Evolutionary conservation across 208 protist species (phyloP).

Genomic region (Crithidia fasciculata): DNA sequence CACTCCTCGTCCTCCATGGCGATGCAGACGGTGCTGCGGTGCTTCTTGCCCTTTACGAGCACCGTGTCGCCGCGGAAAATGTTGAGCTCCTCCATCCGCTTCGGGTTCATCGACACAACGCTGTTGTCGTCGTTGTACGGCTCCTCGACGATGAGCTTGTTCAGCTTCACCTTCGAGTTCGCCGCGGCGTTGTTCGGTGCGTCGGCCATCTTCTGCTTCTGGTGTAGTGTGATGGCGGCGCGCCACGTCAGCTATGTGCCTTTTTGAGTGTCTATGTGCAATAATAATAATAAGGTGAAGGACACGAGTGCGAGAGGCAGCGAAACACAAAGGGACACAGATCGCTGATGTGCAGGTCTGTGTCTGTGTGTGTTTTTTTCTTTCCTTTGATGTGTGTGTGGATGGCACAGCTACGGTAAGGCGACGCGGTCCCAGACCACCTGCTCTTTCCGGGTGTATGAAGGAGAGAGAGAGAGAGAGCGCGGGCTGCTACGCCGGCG

Average conservation of each 20-base stretch:
- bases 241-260: not conserved
- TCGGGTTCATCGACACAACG: constrained; percentile 94
- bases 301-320: not conserved
- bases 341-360: too few relatives aligned
- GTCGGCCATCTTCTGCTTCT: constrained; percentile 24
- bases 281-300: not conserved
- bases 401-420: not conserved
- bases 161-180: constrained; percentile 66
- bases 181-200: constrained; percentile 12
- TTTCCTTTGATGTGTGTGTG: not conserved
- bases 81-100: constrained; percentile 97
- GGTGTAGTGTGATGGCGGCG: not conserved
- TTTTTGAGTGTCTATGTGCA: not conserved
- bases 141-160: constrained; percentile 98
- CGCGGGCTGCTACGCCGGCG: too few relatives aligned
- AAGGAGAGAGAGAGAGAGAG: not conserved
- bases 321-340: not conserved
- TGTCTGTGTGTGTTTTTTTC: too few relatives aligned
- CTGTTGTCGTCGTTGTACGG: constrained; percentile 98
- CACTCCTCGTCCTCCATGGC: constrained; percentile 95
- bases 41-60: constrained; percentile 98
- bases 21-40: constrained; percentile 97
- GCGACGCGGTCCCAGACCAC: not conserved
- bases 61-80: constrained; percentile 99
- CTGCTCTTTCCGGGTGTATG: not conserved